Evolutionary conservation across 305 asterid species (phyloP).

Genomic region (Plantago coronopus): DNA sequence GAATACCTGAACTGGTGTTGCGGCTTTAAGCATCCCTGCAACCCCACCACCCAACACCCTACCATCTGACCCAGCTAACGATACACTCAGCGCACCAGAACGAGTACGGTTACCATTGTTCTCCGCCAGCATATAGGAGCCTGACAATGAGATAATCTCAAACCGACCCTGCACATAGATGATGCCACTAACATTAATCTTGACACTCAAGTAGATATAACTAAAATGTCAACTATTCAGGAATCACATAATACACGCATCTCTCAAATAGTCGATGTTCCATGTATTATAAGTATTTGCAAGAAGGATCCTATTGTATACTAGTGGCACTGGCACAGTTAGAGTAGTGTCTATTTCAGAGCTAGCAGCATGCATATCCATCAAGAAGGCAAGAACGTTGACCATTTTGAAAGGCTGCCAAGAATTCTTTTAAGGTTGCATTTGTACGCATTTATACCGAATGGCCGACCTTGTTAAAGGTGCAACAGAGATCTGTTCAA

Average conservation of each 20-base stretch:
- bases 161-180: constrained; percentile 66
- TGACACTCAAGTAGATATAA: too few relatives aligned
- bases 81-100: constrained; percentile 56
- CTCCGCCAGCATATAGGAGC: constrained; percentile 64
- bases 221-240: background rate
- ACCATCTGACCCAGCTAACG: constrained; percentile 78
- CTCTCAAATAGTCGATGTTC: background rate
- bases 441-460: too few relatives aligned
- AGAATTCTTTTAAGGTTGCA: too few relatives aligned
- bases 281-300: too few relatives aligned
- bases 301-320: too few relatives aligned
- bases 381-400: too few relatives aligned
- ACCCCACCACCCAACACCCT: constrained; percentile 89
- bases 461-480: too few relatives aligned
- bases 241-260: background rate
- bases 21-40: constrained; percentile 76
- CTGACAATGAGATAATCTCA: constrained; percentile 78
- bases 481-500: too few relatives aligned
- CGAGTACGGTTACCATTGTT: constrained; percentile 43
- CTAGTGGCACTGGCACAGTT: too few relatives aligned
- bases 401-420: too few relatives aligned
- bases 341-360: too few relatives aligned
- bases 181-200: background rate
- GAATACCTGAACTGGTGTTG: constrained; percentile 82
- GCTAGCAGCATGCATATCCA: too few relatives aligned